A percentile compares a stretch with the other conserved stretches of the same genome.
phyloP scores from a whole-genome alignment of 2,329 filamentous ascomycete species.

The Fusarium sp. region DNA sequence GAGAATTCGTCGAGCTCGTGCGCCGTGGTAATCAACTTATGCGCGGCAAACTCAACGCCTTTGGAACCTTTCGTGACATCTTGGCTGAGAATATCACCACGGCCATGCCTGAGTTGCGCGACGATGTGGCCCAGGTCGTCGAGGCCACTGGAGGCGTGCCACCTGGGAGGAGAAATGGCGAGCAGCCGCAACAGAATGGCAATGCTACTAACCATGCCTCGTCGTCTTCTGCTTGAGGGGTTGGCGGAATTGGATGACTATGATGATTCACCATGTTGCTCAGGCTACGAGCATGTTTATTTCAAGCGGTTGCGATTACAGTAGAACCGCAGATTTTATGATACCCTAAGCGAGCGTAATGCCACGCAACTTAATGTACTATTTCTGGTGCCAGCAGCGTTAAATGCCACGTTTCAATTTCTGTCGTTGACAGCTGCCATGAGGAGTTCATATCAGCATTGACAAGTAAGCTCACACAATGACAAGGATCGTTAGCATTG shows the following conservation, averaged over 20 bases:
- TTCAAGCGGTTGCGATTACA: not conserved
- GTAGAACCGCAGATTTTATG: not conserved
- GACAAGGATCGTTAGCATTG: not conserved
- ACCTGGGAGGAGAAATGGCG: conserved; percentile 17
- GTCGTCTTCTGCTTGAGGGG: conserved; percentile 10
- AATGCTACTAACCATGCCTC: conserved; percentile 8
- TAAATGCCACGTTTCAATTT: not conserved
- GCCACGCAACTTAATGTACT: conserved; percentile 4
- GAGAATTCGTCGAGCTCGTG: conserved; percentile 77
- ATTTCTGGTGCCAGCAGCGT: not conserved
- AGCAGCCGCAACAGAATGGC: conserved; percentile 30
- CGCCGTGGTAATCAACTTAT: conserved; percentile 73
- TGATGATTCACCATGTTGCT: not conserved
- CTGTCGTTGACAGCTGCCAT: not conserved
- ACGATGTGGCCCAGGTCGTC: conserved; percentile 63
- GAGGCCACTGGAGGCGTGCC: conserved; percentile 55
- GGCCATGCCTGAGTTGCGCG: conserved; percentile 68
- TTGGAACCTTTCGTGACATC: conserved; percentile 69
- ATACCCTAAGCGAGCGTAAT: conserved; percentile 10
- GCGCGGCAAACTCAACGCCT: conserved; percentile 72
- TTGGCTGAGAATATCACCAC: conserved; percentile 67
- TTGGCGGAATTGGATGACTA: not conserved
- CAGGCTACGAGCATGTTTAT: conserved; percentile 15
- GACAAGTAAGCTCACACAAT: not conserved
- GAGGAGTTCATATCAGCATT: not conserved